phyloP scores from a whole-genome alignment of 106 monocot species.

The Agapanthus africanus region DNA sequence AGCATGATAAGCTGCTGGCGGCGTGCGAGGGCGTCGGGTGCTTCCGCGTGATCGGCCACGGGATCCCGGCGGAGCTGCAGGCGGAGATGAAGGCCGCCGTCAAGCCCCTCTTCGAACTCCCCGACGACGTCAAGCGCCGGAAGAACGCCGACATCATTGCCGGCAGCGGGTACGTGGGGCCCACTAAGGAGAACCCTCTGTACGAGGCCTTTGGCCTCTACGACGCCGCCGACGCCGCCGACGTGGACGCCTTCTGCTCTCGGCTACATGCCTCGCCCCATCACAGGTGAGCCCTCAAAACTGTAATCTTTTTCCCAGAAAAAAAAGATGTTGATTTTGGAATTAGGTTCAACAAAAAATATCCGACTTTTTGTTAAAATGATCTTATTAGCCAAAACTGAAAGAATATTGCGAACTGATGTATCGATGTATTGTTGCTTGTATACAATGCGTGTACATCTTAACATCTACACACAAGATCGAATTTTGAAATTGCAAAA shows the following conservation, averaged over 20 bases:
- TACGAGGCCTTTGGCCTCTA: slow-evolving; percentile 55
- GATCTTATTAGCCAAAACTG: no score
- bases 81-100: slow-evolving; percentile 51
- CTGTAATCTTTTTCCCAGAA: no score
- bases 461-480: no score
- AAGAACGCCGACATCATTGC: slow-evolving; percentile 34
- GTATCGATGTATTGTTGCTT: no score
- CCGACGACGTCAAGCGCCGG: slow-evolving; percentile 33
- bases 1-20: slow-evolving; percentile 12
- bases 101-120: slow-evolving; percentile 35
- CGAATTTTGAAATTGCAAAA: no score
- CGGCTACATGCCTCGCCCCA: slow-evolving; percentile 23
- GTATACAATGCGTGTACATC: no score
- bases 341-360: no score
- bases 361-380: no score
- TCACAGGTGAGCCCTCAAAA: no score
- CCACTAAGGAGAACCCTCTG: slow-evolving; percentile 32
- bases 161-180: slow-evolving; percentile 47
- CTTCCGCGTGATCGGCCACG: slow-evolving; percentile 45
- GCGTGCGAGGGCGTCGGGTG: slow-evolving; percentile 40
- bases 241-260: slow-evolving; percentile 47
- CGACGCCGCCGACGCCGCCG: slow-evolving; percentile 30
- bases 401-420: no score
- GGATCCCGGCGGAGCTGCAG: slow-evolving; percentile 30
- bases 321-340: no score